Conservation (phyloP, 306 rosid species). For the Lathyrus sativus region DNA sequence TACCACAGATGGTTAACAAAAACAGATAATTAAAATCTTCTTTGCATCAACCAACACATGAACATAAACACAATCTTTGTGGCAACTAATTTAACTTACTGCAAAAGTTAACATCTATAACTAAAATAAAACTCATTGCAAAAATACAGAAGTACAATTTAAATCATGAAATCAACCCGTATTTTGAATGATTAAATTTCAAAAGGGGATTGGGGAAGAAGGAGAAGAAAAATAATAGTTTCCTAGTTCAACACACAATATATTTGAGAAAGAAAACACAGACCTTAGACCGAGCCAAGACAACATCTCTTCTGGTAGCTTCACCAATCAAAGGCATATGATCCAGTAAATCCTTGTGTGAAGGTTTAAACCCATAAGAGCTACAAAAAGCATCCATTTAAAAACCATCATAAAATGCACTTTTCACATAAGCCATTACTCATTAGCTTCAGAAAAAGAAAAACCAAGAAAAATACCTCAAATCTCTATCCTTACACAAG, state of each 20-base stretch:
- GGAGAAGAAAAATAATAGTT: not conserved
- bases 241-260: constrained; percentile 18
- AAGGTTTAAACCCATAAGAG: constrained; percentile 46
- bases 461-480: constrained; percentile 50
- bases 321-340: constrained; percentile 43
- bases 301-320: constrained; percentile 42
- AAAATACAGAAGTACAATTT: not conserved
- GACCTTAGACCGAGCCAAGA: constrained; percentile 61
- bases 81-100: constrained; percentile 11
- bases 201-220: not conserved
- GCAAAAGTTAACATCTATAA: not conserved
- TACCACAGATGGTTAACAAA: not conserved
- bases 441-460: not conserved
- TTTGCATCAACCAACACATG: constrained; percentile 14
- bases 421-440: not conserved
- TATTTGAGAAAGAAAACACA: constrained; percentile 33
- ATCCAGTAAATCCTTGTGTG: constrained; percentile 41
- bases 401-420: constrained; percentile 4
- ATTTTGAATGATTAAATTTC: constrained; percentile 19
- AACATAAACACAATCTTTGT: not conserved
- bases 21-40: not conserved
- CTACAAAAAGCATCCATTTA: constrained; percentile 44
- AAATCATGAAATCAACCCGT: constrained; percentile 1
- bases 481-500: constrained; percentile 50
- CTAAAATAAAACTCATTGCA: not conserved